Evolutionary conservation across 805 yeast species (phyloP), one percentile per base, ranked within the genome.

Genomic region (Saturnispora halmiae): DNA sequence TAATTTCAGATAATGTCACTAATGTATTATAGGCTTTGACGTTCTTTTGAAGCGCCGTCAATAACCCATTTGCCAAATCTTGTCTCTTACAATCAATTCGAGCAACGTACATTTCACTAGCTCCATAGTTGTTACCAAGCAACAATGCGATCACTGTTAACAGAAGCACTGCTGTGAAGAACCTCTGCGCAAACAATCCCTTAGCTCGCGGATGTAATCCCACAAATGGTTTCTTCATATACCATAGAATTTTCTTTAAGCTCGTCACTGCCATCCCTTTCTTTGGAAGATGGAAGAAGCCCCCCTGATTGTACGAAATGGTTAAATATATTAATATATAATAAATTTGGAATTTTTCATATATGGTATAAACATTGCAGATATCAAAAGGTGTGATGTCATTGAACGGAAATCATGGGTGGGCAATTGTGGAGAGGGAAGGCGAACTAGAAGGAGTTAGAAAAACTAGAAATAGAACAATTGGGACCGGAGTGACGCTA

Each of bases 21-120:
- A 59, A 62, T 13, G 55, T 48, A 1, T 53, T 53, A 21, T 52
- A 30, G 2, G 30, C 54, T 22, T 45, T 42, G 4, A 47, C 51
- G 8, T 52, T 40, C 3, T 36, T 11, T 34, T 73, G 54, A 40
- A 72, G 54, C 4, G 70, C 61, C 19, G 64, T 54, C 48, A 73
- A 76, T 7, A 77, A 54, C 1, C 82, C 83, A 15, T 58, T 49
- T 1, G 77, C 68, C 15, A 77, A 71, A 44, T 73, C 75, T 6
- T 67, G 55, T 47, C 72, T 77, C 4, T 71, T 64, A 43, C 77
- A 73, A 49, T 70, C 68, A 29, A 77, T 58, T 30, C 66, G 51
- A 10, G 38, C 28, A 11, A 45, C 29, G 18, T 45, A 46, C 3
- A 39, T 9, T 4, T 11, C 14, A 3, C 28, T 19, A 5, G 44